Base-by-base conservation (phyloP, 768 basidiomycete species). In the Russula compacta region DNA sequence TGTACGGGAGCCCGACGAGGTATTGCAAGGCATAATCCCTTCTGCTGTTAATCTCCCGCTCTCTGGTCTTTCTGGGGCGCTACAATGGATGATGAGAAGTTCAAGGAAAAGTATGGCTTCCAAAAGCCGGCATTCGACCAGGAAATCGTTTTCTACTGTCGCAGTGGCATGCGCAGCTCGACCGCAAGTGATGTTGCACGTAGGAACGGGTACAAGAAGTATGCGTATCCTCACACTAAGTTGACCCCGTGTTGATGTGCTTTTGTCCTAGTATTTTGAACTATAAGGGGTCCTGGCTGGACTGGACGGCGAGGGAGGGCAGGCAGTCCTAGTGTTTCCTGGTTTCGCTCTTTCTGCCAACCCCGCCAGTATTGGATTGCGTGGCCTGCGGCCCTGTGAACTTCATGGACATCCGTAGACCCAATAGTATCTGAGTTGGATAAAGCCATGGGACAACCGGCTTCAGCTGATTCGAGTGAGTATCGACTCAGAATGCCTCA, bases 231-330 rank as follows among this genome's bases (percentile, higher is more conserved):
- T n/a, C 17, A 17, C 36, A 19, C 15, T n/a, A 6, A 17, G n/a
- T 19, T 12, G 17, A 36, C 15, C 29, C 14, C 1, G 6, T 33
- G 6, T 19, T 57, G 17, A 49, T 38, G 33, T 21, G 9, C 12
- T 3, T 50, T 11, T 42, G 1, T 40, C n/a, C 15, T 36, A 66
- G 66, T 50, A 59, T 66, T 52, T 71, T 83, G 60, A 94, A 93
- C 68, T 95, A 92, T 71, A 81, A 81, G 65, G 92, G 92, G 9
- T 91, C 89, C 19, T 95, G 91, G 90, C 71, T 91, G 56, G 89
- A 95, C 66, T 95, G 92, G 92, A 79, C 81, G 12, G 74, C 76
- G 69, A 72, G 76, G 75, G 70, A 84, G 75, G 65, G 77, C 77
- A 68, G 78, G 68, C 64, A 75, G 73, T 73, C 60, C 48, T 58